Conservation (phyloP, 495 filamentous ascomycete species). For the Talaromyces ruber region DNA sequence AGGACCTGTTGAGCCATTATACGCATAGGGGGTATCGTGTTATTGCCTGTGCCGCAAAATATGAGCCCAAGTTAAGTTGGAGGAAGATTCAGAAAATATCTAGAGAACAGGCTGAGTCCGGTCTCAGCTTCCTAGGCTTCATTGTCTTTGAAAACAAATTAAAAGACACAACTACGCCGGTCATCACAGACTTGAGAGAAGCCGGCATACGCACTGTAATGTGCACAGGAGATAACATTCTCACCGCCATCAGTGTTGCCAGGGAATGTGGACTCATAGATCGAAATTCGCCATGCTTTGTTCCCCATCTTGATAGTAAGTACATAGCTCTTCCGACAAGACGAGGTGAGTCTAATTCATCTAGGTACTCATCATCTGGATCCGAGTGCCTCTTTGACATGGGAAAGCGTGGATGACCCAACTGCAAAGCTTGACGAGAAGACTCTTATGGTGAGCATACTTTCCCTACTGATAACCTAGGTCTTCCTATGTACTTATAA, state of each 20-base stretch:
- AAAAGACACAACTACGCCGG: slow-evolving; percentile 68
- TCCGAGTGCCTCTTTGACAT: slow-evolving; percentile 60
- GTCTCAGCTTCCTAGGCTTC: slow-evolving; percentile 84
- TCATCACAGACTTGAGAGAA: slow-evolving; percentile 73
- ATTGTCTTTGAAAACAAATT: slow-evolving; percentile 99
- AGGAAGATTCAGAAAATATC: slow-evolving; percentile 91
- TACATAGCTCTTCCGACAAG: neutral
- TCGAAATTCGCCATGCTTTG: slow-evolving; percentile 75
- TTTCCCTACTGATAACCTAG: neutral
- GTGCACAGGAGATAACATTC: slow-evolving; percentile 98
- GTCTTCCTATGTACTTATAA: slow-evolving; percentile 16
- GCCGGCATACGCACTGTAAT: slow-evolving; percentile 88
- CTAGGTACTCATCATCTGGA: slow-evolving; percentile 49
- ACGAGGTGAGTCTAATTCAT: slow-evolving; percentile 7
- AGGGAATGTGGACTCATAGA: slow-evolving; percentile 84
- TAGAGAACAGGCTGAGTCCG: slow-evolving; percentile 70
- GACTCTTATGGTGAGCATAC: slow-evolving; percentile 54
- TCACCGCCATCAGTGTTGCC: slow-evolving; percentile 94
- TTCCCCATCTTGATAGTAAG: slow-evolving; percentile 79
- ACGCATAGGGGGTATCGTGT: slow-evolving; percentile 94
- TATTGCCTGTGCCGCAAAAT: slow-evolving; percentile 91
- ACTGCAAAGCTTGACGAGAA: slow-evolving; percentile 64
- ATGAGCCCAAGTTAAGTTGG: slow-evolving; percentile 80
- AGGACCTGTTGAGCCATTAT: slow-evolving; percentile 78
- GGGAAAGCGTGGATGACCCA: slow-evolving; percentile 89